These are phyloP conservation scores for Magnusiomyces fungicola DNA, from an alignment of 1,139 yeast genomes.

Conservation along the genomic window DNA sequence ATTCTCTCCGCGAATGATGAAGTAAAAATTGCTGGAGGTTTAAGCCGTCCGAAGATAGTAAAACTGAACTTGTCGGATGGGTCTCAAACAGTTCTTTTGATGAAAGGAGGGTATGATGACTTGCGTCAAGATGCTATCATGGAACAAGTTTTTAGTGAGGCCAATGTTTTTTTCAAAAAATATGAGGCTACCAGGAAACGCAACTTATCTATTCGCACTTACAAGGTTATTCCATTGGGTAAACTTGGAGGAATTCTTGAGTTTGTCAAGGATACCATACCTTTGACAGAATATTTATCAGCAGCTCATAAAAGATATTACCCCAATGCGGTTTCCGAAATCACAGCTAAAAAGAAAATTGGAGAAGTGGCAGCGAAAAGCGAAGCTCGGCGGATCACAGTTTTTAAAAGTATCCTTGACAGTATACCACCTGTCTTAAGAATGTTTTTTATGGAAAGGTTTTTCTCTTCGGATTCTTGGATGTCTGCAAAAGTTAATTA, in stretches of 20 bases:
- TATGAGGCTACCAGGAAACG: constrained; percentile 54
- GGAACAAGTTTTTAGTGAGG: constrained; percentile 94
- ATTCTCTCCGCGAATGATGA: constrained; percentile 41
- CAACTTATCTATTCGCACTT: constrained; percentile 62
- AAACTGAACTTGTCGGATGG: constrained; percentile 54
- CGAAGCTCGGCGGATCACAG: constrained; percentile 41
- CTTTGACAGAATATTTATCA: constrained; percentile 60
- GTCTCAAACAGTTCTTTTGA: constrained; percentile 44
- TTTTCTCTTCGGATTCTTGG: constrained; percentile 55
- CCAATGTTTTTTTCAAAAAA: constrained; percentile 55
- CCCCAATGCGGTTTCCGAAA: constrained; percentile 44
- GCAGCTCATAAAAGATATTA: constrained; percentile 46
- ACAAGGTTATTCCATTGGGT: constrained; percentile 85
- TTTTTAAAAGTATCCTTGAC: constrained; percentile 44
- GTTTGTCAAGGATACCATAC: constrained; percentile 70
- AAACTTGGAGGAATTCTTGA: constrained; percentile 85
- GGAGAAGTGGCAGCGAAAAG: constrained; percentile 22
- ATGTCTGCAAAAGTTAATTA: constrained; percentile 56
- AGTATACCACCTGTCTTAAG: constrained; percentile 62
- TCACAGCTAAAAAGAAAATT: constrained; percentile 21
- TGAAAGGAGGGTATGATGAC: constrained; percentile 88
- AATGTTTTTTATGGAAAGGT: constrained; percentile 63
- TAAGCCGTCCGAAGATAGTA: constrained; percentile 79
- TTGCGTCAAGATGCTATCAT: constrained; percentile 91
- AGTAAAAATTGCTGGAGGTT: constrained; percentile 63